These are phyloP conservation scores for Venturia nashicola DNA, from an alignment of 2,329 filamentous ascomycete species.

Conservation along the genomic window DNA sequence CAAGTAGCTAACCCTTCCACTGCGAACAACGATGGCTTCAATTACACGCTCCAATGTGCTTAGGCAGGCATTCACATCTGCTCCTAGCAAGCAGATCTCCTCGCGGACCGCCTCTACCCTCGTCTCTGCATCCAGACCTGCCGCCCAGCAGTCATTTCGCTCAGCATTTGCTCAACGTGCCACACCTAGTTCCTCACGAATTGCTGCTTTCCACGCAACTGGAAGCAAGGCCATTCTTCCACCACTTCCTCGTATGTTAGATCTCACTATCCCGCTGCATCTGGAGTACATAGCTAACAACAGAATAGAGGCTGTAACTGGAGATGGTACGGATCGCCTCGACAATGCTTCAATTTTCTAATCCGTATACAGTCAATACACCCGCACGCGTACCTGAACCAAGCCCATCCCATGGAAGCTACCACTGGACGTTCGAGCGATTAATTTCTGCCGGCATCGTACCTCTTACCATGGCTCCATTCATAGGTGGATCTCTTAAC, in stretches of 20 bases:
- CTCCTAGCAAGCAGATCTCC: conserved; percentile 29
- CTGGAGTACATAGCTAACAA: conserved; percentile 30
- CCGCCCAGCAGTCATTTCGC: conserved; percentile 23
- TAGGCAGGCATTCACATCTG: conserved; percentile 32
- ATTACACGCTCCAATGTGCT: conserved; percentile 38
- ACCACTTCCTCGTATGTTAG: conserved; percentile 65
- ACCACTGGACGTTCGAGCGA: conserved; percentile 93
- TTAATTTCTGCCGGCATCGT: conserved; percentile 55
- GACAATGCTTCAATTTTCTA: conserved; percentile 14
- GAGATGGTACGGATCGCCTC: conserved; percentile 48
- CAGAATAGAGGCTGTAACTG: conserved; percentile 55
- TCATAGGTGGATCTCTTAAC: conserved; percentile 84
- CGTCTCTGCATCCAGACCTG: conserved; percentile 20
- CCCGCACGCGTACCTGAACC: conserved; percentile 61
- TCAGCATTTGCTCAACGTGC: conserved; percentile 29
- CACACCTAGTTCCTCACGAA: conserved; percentile 33
- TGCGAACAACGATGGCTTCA: conserved; percentile 33
- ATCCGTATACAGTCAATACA: conserved; percentile 59
- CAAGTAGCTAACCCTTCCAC: not conserved
- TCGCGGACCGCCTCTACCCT: conserved; percentile 26
- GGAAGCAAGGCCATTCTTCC: conserved; percentile 65
- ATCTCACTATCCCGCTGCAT: conserved; percentile 1
- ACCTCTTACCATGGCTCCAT: conserved; percentile 79
- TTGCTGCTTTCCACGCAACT: conserved; percentile 79
- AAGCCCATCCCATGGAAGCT: conserved; percentile 75